Percentiles rank a stretch among this genome's conserved stretches.
phyloP scores from a whole-genome alignment of 1,284 basidiomycete species.

The Rhodofomes roseus region DNA sequence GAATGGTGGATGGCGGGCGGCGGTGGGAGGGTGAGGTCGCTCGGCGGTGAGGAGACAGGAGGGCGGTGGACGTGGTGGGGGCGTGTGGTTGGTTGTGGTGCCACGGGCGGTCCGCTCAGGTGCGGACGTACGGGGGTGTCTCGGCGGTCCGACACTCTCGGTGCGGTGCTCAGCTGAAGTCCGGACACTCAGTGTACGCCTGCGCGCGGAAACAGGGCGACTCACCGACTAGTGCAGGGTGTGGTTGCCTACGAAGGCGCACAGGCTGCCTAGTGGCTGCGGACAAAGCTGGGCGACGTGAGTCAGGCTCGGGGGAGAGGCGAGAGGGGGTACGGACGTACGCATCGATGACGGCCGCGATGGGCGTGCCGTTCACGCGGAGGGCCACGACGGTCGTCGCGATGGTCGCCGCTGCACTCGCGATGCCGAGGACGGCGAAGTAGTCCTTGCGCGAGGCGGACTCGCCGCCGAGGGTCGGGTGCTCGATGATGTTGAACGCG shows the following conservation, averaged over 20 bases:
- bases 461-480: constrained; percentile 3
- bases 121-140: neutral
- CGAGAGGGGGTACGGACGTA: constrained; percentile 1
- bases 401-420: constrained; percentile 2
- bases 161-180: neutral
- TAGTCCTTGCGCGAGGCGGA: constrained; percentile 4
- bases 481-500: constrained; percentile 9
- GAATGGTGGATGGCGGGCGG: too few species aligned
- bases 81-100: neutral
- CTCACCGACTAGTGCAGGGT: neutral
- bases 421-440: constrained; percentile 1
- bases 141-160: neutral
- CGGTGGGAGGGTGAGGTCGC: neutral
- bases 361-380: neutral
- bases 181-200: neutral
- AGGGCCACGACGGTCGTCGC: constrained; percentile 6
- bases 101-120: neutral
- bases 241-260: neutral
- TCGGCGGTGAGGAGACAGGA: too few species aligned
- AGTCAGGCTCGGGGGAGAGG: neutral
- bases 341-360: constrained; percentile 4
- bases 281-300: neutral
- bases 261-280: neutral
- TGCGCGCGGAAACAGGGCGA: neutral
- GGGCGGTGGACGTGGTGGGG: neutral